Conservation (phyloP, 1,284 basidiomycete genomes). For the Xanthoconium separans region DNA sequence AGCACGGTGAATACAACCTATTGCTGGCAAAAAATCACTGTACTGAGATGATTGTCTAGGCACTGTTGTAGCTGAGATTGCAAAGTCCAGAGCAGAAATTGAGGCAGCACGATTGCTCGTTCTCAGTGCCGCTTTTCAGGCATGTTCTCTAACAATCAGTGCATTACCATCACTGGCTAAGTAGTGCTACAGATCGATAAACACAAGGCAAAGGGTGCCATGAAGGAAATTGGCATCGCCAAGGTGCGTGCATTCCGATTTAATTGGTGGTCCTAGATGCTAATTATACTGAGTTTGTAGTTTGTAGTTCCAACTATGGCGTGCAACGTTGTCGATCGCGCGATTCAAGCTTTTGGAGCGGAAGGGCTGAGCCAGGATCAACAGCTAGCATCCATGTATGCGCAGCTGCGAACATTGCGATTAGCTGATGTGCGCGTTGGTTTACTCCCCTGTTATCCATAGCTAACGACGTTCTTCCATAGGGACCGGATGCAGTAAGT, state of each 20-base stretch:
- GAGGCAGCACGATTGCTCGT: conserved; percentile 87
- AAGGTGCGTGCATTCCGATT: conserved; percentile 56
- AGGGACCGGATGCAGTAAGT: conserved; percentile 82
- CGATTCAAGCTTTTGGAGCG: conserved; percentile 93
- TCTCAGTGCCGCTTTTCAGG: conserved; percentile 89
- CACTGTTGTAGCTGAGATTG: conserved; percentile 88
- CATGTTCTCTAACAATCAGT: conserved; percentile 21
- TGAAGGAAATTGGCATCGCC: conserved; percentile 97
- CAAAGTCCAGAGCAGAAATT: conserved; percentile 90
- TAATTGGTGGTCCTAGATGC: no score
- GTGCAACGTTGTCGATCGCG: conserved; percentile 84
- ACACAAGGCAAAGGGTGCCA: conserved; percentile 86
- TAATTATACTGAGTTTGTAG: conserved; percentile 39
- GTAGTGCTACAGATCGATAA: conserved; percentile 75
- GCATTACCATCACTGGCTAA: conserved; percentile 6
- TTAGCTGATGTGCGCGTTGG: conserved; percentile 77
- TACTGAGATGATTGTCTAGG: conserved; percentile 43
- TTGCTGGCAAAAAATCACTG: background rate
- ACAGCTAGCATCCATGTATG: conserved; percentile 77
- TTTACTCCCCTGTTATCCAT: conserved; percentile 8
- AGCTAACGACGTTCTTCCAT: conserved; percentile 7
- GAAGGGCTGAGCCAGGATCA: conserved; percentile 94
- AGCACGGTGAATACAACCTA: conserved; percentile 68
- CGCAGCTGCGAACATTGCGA: conserved; percentile 82
- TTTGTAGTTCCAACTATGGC: conserved; percentile 93